Evolutionary conservation across 495 filamentous ascomycete genomes (phyloP).

Genomic region (Glonium stellatum): DNA sequence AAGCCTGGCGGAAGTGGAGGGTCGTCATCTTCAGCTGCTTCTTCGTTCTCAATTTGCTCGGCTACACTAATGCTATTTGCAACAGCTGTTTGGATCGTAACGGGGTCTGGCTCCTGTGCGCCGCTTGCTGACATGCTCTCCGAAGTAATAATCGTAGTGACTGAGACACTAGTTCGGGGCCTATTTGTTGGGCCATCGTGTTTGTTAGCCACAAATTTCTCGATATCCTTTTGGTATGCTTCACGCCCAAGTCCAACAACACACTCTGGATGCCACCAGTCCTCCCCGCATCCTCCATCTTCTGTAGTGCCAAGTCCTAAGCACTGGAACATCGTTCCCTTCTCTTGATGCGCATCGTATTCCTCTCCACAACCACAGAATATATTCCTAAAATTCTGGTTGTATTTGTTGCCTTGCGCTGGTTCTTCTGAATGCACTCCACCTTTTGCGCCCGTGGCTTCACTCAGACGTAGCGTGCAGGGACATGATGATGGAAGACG

Average conservation of each 20-base stretch:
- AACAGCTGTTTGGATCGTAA: slow-evolving; percentile 2
- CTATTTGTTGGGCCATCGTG: slow-evolving; percentile 3
- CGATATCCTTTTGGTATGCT: slow-evolving; percentile 35
- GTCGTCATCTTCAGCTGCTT: slow-evolving; percentile 38
- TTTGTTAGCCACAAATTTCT: slow-evolving; percentile 13
- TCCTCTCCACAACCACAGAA: slow-evolving; percentile 87
- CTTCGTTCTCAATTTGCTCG: slow-evolving; percentile 17
- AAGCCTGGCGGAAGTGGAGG: slow-evolving; percentile 72
- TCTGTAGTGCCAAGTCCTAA: slow-evolving; percentile 72
- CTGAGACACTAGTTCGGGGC: slow-evolving; percentile 15
- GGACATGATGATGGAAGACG: slow-evolving; percentile 60
- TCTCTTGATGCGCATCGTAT: slow-evolving; percentile 79
- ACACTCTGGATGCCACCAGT: slow-evolving; percentile 98
- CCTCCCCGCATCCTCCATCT: slow-evolving; percentile 88
- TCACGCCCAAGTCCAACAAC: slow-evolving; percentile 65
- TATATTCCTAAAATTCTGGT: slow-evolving; percentile 85
- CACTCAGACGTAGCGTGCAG: slow-evolving; percentile 72
- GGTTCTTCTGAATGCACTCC: slow-evolving; percentile 66
- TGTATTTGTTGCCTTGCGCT: slow-evolving; percentile 73
- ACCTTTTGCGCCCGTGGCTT: slow-evolving; percentile 65
- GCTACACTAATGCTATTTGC: slow-evolving; percentile 20
- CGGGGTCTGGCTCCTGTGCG: slow-evolving; percentile 7
- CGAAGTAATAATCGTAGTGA: slow-evolving; percentile 19
- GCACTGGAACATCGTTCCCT: slow-evolving; percentile 99
- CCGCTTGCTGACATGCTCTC: slow-evolving; percentile 13